A percentile compares a stretch with the other conserved stretches of the same genome.
phyloP scores from a whole-genome alignment of 805 yeast genomes.

The Metahyphopichia silvanorum region DNA sequence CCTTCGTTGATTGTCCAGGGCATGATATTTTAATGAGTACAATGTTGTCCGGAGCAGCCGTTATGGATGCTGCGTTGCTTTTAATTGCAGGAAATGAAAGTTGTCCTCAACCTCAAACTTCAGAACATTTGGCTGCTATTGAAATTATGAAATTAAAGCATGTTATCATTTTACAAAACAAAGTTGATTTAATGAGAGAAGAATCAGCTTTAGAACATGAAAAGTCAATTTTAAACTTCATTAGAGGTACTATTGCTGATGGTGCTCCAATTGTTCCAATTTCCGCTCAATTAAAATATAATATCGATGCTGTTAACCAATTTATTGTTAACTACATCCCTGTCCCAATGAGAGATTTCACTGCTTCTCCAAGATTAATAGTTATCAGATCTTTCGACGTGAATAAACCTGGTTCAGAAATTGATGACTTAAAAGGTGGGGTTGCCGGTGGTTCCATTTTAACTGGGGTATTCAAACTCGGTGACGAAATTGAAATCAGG shows the following conservation, averaged over 20 bases:
- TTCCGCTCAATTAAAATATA: conserved; percentile 97
- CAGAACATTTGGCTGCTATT: conserved; percentile 98
- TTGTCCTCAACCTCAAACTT: conserved; percentile 99
- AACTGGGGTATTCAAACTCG: conserved; percentile 94
- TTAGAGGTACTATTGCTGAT: conserved; percentile 97
- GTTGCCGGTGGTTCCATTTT: conserved; percentile 99
- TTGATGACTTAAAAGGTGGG: conserved; percentile 97
- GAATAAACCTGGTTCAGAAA: conserved; percentile 97
- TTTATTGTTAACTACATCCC: conserved; percentile 94
- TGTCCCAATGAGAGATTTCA: conserved; percentile 92
- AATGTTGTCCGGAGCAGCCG: conserved; percentile 99
- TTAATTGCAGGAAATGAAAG: conserved; percentile 98
- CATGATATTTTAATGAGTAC: conserved; percentile 99
- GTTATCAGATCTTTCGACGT: conserved; percentile 98
- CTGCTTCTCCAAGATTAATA: conserved; percentile 89
- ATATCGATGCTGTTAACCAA: conserved; percentile 97
- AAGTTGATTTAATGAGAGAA: conserved; percentile 98
- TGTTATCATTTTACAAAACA: conserved; percentile 93
- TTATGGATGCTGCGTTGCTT: conserved; percentile 98
- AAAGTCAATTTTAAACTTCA: conserved; percentile 85
- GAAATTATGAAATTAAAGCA: conserved; percentile 98
- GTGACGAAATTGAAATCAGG: conserved; percentile 97
- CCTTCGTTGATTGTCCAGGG: conserved; percentile 99
- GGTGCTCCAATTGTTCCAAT: conserved; percentile 99
- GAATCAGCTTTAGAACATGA: conserved; percentile 95